These are phyloP conservation scores for Starmerella stigmatis DNA, from an alignment of 805 yeast genomes.

Conservation along the genomic window DNA sequence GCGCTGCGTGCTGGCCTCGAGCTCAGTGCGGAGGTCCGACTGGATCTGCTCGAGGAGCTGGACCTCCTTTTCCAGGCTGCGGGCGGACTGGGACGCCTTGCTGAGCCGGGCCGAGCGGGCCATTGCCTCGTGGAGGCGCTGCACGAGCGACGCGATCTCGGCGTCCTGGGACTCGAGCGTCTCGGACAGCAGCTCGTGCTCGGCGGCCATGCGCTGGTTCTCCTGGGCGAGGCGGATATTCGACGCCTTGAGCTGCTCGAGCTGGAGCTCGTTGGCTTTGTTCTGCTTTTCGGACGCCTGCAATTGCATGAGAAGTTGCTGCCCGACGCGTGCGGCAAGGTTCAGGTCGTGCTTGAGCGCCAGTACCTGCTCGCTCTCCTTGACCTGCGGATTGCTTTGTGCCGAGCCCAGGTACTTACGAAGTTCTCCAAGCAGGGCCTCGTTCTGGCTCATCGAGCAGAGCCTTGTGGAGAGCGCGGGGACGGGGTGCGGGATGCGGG, in stretches of 20 bases:
- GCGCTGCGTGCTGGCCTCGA: constrained; percentile 10
- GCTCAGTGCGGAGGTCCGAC: constrained; percentile 14
- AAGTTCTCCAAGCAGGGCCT: constrained; percentile 20
- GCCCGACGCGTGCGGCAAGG: constrained; percentile 25
- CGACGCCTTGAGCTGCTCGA: constrained; percentile 9
- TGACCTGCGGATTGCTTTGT: constrained; percentile 6
- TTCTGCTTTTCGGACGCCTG: constrained; percentile 18
- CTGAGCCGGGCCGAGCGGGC: constrained; percentile 13
- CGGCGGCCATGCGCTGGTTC: constrained; percentile 19
- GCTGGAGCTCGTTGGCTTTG: constrained; percentile 12
- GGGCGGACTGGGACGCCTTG: constrained; percentile 19
- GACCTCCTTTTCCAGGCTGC: constrained; percentile 22
- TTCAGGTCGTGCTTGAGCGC: constrained; percentile 23
- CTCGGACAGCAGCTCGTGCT: constrained; percentile 15
- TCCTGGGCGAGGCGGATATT: constrained; percentile 16
- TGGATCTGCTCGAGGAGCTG: constrained; percentile 21
- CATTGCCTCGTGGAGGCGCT: constrained; percentile 15
- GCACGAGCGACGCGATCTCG: constrained; percentile 13
- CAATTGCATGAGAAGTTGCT: constrained; percentile 22
- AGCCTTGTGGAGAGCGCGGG: not conserved
- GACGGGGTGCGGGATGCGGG: not conserved
- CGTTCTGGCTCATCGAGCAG: constrained; percentile 17
- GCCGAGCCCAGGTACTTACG: constrained; percentile 19
- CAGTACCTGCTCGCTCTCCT: constrained; percentile 16
- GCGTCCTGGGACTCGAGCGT: constrained; percentile 18